A percentile compares a stretch with the other conserved stretches of the same genome.
These are phyloP conservation scores for Saprolegnia parasitica DNA, from an alignment of 352 stramenopile species.

Conservation along the genomic window DNA sequence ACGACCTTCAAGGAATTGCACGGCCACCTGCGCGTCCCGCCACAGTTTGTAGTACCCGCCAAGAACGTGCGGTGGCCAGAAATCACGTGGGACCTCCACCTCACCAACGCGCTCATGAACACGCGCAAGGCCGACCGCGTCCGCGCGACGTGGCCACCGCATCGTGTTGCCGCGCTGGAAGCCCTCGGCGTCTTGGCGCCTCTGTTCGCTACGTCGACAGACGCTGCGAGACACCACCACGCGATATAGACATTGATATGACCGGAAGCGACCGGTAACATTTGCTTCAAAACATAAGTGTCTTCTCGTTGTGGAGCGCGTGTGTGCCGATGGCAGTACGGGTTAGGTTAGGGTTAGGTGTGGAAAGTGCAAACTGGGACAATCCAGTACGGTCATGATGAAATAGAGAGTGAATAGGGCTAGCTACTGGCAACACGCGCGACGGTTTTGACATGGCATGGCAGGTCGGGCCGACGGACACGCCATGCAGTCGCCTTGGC, in stretches of 20 bases:
- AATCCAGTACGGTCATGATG: too few species aligned
- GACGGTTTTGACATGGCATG: conserved; percentile 22
- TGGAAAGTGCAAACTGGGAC: too few species aligned
- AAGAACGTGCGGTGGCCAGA: conserved; percentile 63
- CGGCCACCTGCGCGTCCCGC: conserved; percentile 86
- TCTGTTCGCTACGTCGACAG: too few species aligned
- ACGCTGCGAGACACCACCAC: too few species aligned
- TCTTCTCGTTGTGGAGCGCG: too few species aligned
- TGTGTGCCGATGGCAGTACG: too few species aligned
- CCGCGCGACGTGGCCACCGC: conserved; percentile 41
- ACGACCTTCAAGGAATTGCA: conserved; percentile 78
- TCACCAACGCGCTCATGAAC: conserved; percentile 88
- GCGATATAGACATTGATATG: too few species aligned
- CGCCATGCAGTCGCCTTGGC: conserved; percentile 19
- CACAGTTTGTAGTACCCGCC: conserved; percentile 86
- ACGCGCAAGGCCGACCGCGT: conserved; percentile 49
- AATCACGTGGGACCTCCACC: conserved; percentile 73
- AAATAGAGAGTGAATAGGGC: too few species aligned
- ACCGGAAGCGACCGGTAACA: too few species aligned
- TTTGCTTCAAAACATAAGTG: too few species aligned
- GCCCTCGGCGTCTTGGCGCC: not conserved
- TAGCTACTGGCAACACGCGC: conserved; percentile 21
- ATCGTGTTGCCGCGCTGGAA: not conserved
- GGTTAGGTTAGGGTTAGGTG: too few species aligned
- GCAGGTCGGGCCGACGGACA: conserved; percentile 10